Evolutionary conservation across 2,329 filamentous ascomycete genomes (phyloP), one percentile per base, ranked within the genome.

Genomic region (Cordyceps tenuipes): DNA sequence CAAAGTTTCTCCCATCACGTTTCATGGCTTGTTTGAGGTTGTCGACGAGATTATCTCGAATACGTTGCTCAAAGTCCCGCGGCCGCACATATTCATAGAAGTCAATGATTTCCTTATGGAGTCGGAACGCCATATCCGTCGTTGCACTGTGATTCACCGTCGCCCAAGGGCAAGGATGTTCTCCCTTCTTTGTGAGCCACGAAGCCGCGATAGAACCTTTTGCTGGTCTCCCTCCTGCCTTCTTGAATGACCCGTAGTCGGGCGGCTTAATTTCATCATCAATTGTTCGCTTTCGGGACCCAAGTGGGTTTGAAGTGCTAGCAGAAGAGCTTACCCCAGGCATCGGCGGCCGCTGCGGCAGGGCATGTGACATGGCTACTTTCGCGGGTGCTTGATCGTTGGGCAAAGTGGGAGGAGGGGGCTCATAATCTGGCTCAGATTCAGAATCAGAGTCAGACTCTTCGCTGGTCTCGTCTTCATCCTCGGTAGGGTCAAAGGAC

Each of bases 81-180:
- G 94, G 94, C 63, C 82, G 85, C 36, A 96, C 88, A 70, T 87
- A 95, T 41, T 92, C 79, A 70, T 92, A 95, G 70, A 97, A 97
- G 67, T 95, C 90, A 34, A 89, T 76, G 48, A 97, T 86, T 72
- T 99, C 94, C 68, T 91, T 90, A 72, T 97, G 91, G 29, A 99
- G 76, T 72, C 90, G 91, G 34, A 81, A 79, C 53, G 77, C 80
- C 73, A 81, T 79, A 46, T 79, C 77, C 1, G 67, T 69, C 3
- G 81, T 81, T 17, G 75, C 73, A 1, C 79, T 80, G 67, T 87
- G 82, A 63, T 87, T 79, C 5, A 71, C 63, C 44, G 71, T 68
- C 8, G 79, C 71, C 90, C 90, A 94, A 3, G 91, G 91, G 61
- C 76, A 79, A 0, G 75, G 66, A 8, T 78, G 70, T 60, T 79